Evolutionary conservation across 1,139 yeast genomes (phyloP).

Genomic region (Yamadazyma diddensiae): DNA sequence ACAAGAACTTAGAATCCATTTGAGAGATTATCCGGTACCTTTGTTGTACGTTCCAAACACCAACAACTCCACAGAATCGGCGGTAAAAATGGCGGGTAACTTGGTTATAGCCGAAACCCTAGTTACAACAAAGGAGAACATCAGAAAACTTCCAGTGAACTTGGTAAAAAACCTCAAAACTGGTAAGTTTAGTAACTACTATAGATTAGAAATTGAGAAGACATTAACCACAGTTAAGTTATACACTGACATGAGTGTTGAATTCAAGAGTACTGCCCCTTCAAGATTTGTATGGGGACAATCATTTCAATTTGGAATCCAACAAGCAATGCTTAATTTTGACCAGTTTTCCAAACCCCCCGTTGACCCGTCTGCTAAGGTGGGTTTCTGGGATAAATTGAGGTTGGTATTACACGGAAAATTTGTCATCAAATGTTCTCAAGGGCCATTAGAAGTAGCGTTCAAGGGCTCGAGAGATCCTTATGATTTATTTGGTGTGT

Average conservation of each 20-base stretch:
- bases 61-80: conserved; percentile 10
- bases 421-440: conserved; percentile 27
- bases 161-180: conserved; percentile 32
- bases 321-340: conserved; percentile 73
- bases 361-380: conserved; percentile 57
- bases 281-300: conserved; percentile 85
- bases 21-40: conserved; percentile 72
- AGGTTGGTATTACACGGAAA: conserved; percentile 49
- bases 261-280: conserved; percentile 54
- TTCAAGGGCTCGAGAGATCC: conserved; percentile 49
- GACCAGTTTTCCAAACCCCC: conserved; percentile 84
- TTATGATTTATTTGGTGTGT: conserved; percentile 35
- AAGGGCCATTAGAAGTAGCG: conserved; percentile 51
- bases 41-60: conserved; percentile 35
- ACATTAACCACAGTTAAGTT: conserved; percentile 77
- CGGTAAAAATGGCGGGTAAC: conserved; percentile 42
- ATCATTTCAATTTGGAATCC: conserved; percentile 79
- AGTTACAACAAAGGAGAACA: conserved; percentile 37
- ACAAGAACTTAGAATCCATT: conserved; percentile 51
- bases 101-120: conserved; percentile 48
- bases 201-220: conserved; percentile 66
- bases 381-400: conserved; percentile 62
- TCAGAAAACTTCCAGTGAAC: conserved; percentile 63
- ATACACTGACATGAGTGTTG: conserved; percentile 58
- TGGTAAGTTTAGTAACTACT: conserved; percentile 40